phyloP scores from a whole-genome alignment of 202 grass and related monocot genomes.

The Hordeum pubiflorum region DNA sequence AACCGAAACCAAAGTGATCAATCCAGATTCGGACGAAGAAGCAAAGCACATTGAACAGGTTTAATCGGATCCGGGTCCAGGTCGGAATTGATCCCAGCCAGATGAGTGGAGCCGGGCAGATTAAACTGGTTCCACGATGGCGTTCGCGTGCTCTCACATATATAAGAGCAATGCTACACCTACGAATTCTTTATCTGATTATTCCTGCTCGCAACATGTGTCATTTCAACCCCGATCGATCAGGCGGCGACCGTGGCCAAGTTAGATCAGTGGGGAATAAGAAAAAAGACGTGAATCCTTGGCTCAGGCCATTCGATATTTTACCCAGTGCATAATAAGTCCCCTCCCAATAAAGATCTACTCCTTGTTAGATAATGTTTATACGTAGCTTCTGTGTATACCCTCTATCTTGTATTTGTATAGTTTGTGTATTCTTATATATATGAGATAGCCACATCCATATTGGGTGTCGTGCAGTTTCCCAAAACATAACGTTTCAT shows the following conservation, averaged over 20 bases:
- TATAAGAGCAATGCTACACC: no score
- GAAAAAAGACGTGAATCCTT: neutral
- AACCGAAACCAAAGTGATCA: neutral
- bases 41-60: slow-evolving; percentile 14
- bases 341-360: no score
- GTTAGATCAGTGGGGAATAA: neutral
- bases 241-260: neutral
- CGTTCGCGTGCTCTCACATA: neutral
- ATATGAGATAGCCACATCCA: no score
- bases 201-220: neutral
- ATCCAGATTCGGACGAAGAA: slow-evolving; percentile 2
- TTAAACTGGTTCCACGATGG: neutral
- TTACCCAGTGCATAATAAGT: no score
- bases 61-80: neutral
- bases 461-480: no score
- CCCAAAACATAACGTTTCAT: no score
- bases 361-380: no score
- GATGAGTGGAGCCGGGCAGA: neutral
- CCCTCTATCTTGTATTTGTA: no score
- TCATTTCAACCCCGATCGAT: neutral
- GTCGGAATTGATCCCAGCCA: neutral
- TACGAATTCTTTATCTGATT: neutral
- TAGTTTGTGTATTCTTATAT: no score
- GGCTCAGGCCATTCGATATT: neutral
- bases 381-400: no score